Evolutionary conservation across 495 filamentous ascomycete genomes (phyloP).

Genomic region (Lindgomyces ingoldianus): DNA sequence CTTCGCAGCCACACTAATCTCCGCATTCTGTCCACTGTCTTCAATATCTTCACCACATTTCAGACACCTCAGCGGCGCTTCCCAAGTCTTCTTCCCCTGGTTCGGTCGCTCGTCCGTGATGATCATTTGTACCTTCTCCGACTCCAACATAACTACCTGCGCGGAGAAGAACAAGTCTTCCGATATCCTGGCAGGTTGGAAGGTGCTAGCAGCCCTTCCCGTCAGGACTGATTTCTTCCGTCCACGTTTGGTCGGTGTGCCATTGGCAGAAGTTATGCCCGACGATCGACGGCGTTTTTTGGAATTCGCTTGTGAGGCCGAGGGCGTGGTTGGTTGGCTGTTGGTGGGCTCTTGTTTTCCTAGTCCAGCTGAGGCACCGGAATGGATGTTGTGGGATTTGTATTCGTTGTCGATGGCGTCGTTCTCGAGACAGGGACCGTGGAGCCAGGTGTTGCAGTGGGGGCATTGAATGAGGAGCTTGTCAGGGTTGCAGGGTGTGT

Average conservation of each 20-base stretch:
- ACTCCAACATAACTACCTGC: neutral
- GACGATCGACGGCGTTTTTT: neutral
- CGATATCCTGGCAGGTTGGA: neutral
- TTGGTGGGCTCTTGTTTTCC: neutral
- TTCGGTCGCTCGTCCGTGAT: neutral
- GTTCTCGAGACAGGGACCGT: conserved; percentile 61
- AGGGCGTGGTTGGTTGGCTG: no score
- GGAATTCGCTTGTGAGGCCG: neutral
- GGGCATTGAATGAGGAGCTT: conserved; percentile 60
- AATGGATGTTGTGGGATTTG: conserved; percentile 22
- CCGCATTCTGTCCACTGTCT: no score
- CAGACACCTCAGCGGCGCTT: neutral
- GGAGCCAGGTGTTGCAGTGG: conserved; percentile 65
- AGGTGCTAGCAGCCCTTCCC: no score
- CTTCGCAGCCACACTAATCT: no score
- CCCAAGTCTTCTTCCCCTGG: neutral
- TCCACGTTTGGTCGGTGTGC: no score
- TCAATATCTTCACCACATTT: conserved; percentile 1
- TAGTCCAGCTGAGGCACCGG: neutral
- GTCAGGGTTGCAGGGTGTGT: conserved; percentile 64
- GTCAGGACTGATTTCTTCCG: no score
- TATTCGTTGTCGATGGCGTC: conserved; percentile 52
- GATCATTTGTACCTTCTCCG: neutral
- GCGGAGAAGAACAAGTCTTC: neutral
- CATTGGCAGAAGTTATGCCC: neutral